Conservation (phyloP, 2,329 filamentous ascomycete genomes). For the Arthroderma sp. region DNA sequence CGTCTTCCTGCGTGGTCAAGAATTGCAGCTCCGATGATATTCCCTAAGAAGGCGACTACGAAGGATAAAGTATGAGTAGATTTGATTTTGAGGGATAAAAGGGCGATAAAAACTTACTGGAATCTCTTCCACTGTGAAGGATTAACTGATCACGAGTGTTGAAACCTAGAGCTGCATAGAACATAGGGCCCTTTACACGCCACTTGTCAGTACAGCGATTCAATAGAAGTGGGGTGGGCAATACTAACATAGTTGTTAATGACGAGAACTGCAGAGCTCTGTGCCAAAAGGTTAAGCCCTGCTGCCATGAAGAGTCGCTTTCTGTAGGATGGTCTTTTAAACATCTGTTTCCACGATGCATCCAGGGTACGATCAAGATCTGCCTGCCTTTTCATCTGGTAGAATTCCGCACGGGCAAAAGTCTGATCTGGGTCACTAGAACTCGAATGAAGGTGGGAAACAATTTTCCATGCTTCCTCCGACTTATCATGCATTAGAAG, state of each 20-base stretch:
- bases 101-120: background rate
- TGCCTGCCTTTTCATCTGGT: background rate
- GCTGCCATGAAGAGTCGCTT: background rate
- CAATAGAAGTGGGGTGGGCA: background rate
- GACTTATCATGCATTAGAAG: constrained; percentile 16
- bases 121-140: background rate
- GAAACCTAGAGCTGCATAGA: background rate
- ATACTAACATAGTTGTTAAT: background rate
- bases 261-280: background rate
- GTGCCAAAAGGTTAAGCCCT: background rate
- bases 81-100: no score
- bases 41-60: no score
- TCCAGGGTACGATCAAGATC: background rate
- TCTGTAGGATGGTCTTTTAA: background rate
- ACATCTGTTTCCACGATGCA: background rate
- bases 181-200: background rate
- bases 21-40: no score
- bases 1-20: no score
- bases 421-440: background rate
- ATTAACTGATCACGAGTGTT: background rate
- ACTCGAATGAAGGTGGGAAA: constrained; percentile 20
- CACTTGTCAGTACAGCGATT: background rate
- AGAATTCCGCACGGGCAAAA: background rate
- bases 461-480: constrained; percentile 15
- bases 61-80: no score